Evolutionary conservation across 139 green algal species (phyloP).

Genomic region (Micromonas commoda): DNA sequence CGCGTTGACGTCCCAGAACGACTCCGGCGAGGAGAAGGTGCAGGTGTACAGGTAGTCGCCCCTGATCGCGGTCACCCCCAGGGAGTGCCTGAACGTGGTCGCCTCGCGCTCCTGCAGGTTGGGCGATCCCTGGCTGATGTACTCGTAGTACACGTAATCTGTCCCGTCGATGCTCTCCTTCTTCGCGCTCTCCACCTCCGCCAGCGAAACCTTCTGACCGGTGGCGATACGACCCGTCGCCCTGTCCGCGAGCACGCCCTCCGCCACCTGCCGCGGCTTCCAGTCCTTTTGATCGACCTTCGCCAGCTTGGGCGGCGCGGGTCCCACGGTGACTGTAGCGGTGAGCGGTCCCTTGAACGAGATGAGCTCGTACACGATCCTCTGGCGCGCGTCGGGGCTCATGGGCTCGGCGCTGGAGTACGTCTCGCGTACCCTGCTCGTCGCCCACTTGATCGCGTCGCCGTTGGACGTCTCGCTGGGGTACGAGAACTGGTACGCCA

Average conservation of each 20-base stretch:
- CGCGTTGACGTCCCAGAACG: constrained; percentile 13
- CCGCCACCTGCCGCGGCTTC: constrained; percentile 25
- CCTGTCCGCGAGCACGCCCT: constrained; percentile 32
- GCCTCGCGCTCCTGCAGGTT: constrained; percentile 15
- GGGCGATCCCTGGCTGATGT: constrained; percentile 55
- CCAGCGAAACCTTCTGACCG: constrained; percentile 68
- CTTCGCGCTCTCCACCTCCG: constrained; percentile 55
- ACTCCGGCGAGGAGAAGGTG: constrained; percentile 10
- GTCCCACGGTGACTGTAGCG: neutral
- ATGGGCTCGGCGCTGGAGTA: constrained; percentile 23
- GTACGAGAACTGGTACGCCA: constrained; percentile 10
- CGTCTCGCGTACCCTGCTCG: neutral
- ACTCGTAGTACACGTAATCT: constrained; percentile 72
- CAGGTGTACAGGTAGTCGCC: constrained; percentile 16
- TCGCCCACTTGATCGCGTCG: constrained; percentile 6
- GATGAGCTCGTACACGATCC: constrained; percentile 25
- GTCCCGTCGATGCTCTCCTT: neutral
- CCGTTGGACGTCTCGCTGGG: neutral
- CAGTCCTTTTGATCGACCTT: constrained; percentile 18
- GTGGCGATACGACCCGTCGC: constrained; percentile 66
- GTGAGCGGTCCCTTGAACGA: constrained; percentile 18
- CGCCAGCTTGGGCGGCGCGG: neutral
- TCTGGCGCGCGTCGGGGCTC: constrained; percentile 13
- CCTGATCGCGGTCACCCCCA: neutral
- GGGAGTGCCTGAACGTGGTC: constrained; percentile 20